A percentile compares a stretch with the other conserved stretches of the same genome.
phyloP scores from a whole-genome alignment of 441 rosid species.

The Gossypium gossypioides region DNA sequence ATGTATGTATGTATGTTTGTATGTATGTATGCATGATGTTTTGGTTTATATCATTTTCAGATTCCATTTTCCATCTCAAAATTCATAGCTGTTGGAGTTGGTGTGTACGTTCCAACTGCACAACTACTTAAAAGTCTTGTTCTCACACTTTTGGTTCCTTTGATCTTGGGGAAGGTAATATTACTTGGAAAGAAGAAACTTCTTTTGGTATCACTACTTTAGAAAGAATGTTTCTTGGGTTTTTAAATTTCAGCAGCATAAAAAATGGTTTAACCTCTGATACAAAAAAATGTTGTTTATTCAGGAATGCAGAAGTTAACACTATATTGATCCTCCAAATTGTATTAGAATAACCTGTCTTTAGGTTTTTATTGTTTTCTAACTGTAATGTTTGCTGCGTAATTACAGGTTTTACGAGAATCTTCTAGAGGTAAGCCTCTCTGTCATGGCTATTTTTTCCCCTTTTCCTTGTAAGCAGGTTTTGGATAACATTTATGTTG shows the following conservation, averaged over 20 bases:
- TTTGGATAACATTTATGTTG: constrained; percentile 1
- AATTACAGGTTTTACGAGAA: constrained; percentile 64
- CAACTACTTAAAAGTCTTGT: constrained; percentile 72
- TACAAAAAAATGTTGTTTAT: neutral
- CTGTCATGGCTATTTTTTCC: neutral
- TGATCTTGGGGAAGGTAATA: constrained; percentile 79
- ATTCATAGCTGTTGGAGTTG: constrained; percentile 75
- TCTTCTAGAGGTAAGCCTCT: constrained; percentile 57
- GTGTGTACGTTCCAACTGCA: constrained; percentile 67
- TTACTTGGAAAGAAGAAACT: constrained; percentile 5
- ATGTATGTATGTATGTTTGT: neutral
- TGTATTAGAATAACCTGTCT: neutral
- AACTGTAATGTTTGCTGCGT: constrained; percentile 17
- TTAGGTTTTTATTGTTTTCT: constrained; percentile 2
- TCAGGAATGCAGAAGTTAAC: neutral
- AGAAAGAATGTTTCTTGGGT: neutral
- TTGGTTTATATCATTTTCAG: constrained; percentile 32
- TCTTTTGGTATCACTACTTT: neutral
- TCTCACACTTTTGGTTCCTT: constrained; percentile 61
- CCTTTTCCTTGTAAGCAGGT: neutral
- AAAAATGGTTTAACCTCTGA: neutral
- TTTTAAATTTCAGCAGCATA: neutral
- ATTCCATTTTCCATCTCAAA: constrained; percentile 79
- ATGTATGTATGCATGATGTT: neutral
- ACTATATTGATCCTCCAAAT: neutral